Conservation (phyloP, 192 early-diverging fungal genomes). For the Coemansia sp. region DNA sequence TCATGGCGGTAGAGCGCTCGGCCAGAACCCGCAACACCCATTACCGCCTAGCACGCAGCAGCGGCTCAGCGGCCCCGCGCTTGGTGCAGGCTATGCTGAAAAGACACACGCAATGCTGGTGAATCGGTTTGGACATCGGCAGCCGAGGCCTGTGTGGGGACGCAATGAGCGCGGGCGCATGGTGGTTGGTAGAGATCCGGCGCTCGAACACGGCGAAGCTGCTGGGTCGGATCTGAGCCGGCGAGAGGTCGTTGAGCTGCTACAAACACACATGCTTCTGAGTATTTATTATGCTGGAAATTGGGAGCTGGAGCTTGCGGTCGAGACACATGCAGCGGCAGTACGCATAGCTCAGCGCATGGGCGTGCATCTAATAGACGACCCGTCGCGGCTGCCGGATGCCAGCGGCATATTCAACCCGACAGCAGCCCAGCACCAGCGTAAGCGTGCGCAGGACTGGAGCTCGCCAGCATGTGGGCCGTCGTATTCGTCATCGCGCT, state of each 20-base stretch:
- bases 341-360: constrained; percentile 45
- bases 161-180: constrained; percentile 30
- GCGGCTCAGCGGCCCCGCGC: constrained; percentile 9
- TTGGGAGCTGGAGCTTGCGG: constrained; percentile 42
- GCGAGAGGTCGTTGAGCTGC: constrained; percentile 41
- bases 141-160: constrained; percentile 16
- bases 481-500: constrained; percentile 1
- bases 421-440: constrained; percentile 26
- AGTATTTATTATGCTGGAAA: constrained; percentile 47
- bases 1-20: constrained; percentile 3
- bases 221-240: constrained; percentile 17
- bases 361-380: constrained; percentile 49
- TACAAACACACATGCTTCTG: constrained; percentile 44
- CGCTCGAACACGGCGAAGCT: constrained; percentile 11
- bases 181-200: constrained; percentile 15
- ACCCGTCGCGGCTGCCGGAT: constrained; percentile 30
- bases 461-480: background rate
- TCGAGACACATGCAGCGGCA: constrained; percentile 41
- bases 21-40: constrained; percentile 5
- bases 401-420: constrained; percentile 42
- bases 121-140: constrained; percentile 33
- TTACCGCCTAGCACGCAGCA: background rate
- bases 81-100: constrained; percentile 42
- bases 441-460: constrained; percentile 30
- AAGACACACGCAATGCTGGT: constrained; percentile 47